Base-by-base conservation (phyloP, 208 protist genomes). In the Tritrichomonas foetus region DNA sequence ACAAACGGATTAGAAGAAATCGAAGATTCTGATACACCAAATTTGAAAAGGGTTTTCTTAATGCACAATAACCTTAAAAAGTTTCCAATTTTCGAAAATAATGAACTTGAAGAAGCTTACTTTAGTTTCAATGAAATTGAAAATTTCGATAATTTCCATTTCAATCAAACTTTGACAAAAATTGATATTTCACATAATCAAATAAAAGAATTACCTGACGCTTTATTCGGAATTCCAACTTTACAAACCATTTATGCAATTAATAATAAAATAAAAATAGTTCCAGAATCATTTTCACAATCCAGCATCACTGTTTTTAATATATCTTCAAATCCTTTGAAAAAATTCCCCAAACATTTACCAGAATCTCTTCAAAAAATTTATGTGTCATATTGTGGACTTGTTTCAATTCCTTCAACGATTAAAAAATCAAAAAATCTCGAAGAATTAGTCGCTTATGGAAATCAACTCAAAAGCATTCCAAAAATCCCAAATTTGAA, bases 211-310 rank as follows among this genome's bases (percentile, higher is more conserved):
- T 13, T 75, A 5, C 0, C 22, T 20, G 74, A 50, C 47, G 74
- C 47, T 82, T 50, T 82, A n/a, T 82, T 82, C 30, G n/a, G n/a
- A 82, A n/a, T 82, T 33, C 74, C 74, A 30, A 82, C 47, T 25
- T 50, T 82, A 50, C 47, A 36, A 22, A 22, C 47, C 8, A n/a
- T 82, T 3, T 20, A 50, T 14, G n/a, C 50, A 36, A 47, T 47
- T 50, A 50, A 47, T 20, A 82, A 82, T 36, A 82, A 82, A 50
- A 49, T 82, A n/a, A 0, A 36, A 50, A 53, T 20, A 53, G 11
- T 82, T 33, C 33, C 74, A 53, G 33, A 75, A 75, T 27, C 36
- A 75, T 16, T 75, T 44, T 47, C 69, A 13, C 44, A 75, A 5
- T 44, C 69, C 3, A 36, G 22, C 8, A 44, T 75, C 36, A 33